phyloP scores from a whole-genome alignment of 2,329 filamentous ascomycete species.

The Botryotinia globosa region DNA sequence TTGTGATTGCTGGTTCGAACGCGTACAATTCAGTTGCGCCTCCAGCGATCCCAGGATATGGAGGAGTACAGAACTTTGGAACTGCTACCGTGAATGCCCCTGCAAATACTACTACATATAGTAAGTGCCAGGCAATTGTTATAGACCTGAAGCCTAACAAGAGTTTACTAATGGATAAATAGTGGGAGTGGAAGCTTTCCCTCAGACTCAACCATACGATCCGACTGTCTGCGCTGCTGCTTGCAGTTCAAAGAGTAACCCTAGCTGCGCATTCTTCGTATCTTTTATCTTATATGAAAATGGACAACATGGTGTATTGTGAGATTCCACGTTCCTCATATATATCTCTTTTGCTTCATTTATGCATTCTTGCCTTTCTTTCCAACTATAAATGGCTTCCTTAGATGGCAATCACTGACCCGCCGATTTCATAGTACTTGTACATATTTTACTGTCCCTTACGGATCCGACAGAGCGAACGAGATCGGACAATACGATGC shows the following conservation, averaged over 20 bases:
- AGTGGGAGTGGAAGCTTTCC: conserved; percentile 35
- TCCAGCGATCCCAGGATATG: conserved; percentile 30
- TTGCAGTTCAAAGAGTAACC: conserved; percentile 30
- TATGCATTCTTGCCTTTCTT: not conserved
- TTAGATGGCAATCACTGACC: not conserved
- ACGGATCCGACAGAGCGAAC: conserved; percentile 27
- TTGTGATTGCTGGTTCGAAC: conserved; percentile 20
- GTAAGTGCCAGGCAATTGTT: not conserved
- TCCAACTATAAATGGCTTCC: not conserved
- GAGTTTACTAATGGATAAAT: not conserved
- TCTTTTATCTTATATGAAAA: conserved; percentile 42
- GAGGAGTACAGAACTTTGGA: conserved; percentile 35
- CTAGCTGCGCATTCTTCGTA: conserved; percentile 40
- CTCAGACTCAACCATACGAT: conserved; percentile 36
- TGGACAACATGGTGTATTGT: conserved; percentile 38
- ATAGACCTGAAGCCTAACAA: not conserved
- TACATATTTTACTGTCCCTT: conserved; percentile 40
- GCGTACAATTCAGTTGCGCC: conserved; percentile 12
- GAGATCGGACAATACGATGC: conserved; percentile 28
- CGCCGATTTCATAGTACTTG: conserved; percentile 34
- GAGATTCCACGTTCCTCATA: not conserved
- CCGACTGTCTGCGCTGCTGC: conserved; percentile 36
- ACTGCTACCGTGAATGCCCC: conserved; percentile 38
- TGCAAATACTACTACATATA: conserved; percentile 32
- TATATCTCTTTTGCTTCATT: not conserved